Conservation (phyloP, 306 rosid genomes). For the Fragaria vesca region DNA sequence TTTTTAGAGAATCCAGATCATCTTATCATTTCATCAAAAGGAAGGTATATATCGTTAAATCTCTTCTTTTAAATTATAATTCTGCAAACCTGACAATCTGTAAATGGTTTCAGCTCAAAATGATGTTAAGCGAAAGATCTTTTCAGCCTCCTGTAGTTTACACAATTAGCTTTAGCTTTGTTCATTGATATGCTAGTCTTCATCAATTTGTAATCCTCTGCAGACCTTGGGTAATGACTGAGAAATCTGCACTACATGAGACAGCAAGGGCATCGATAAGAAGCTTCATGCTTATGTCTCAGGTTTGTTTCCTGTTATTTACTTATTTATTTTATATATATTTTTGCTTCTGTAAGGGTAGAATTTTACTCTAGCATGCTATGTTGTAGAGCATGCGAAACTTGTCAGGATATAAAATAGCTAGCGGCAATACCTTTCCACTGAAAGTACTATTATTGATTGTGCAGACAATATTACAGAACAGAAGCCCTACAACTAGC, state of each 20-base stretch:
- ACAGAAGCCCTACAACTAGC: slow-evolving; percentile 9
- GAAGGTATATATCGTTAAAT: slow-evolving; percentile 47
- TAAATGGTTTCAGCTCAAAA: not conserved
- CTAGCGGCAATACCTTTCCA: not conserved
- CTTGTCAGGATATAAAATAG: not conserved
- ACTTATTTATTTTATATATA: no score
- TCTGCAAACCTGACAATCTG: not conserved
- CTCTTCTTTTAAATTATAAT: not conserved
- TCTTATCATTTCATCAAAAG: slow-evolving; percentile 55
- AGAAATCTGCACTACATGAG: slow-evolving; percentile 31
- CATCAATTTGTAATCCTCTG: slow-evolving; percentile 24
- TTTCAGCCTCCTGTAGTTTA: not conserved
- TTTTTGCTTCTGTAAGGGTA: not conserved
- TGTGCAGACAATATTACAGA: slow-evolving; percentile 30
- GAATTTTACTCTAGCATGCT: not conserved
- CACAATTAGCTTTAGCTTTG: not conserved
- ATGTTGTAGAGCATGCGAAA: not conserved
- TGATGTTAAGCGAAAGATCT: not conserved
- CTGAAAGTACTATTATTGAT: not conserved
- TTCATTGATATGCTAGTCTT: slow-evolving; percentile 10
- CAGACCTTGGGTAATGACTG: slow-evolving; percentile 81
- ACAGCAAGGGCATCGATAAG: slow-evolving; percentile 38
- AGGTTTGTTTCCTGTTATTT: slow-evolving; percentile 37
- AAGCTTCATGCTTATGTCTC: slow-evolving; percentile 35
- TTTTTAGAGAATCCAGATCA: slow-evolving; percentile 55